Evolutionary conservation across 768 basidiomycete species (phyloP).

Genomic region (Cystofilobasidium capitatum): DNA sequence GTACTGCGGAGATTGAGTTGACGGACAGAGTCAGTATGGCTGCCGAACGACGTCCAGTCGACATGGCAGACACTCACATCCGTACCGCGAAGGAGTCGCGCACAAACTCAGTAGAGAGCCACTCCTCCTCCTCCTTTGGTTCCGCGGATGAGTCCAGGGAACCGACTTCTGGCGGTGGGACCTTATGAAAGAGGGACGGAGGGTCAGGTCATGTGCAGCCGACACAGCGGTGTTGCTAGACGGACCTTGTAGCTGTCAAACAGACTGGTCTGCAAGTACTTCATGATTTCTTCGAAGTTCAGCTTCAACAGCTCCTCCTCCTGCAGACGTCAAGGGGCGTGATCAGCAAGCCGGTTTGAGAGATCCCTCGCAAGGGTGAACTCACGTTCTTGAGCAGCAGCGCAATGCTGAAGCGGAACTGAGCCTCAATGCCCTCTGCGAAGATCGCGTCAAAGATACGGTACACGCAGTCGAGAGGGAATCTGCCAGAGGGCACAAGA

Average conservation of each 20-base stretch:
- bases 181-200: slow-evolving; percentile 7
- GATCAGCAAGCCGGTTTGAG: no score
- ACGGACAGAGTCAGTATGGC: not conserved
- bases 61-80: slow-evolving; percentile 44
- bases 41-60: not conserved
- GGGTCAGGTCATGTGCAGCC: slow-evolving; percentile 32
- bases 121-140: slow-evolving; percentile 35
- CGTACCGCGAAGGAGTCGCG: slow-evolving; percentile 71
- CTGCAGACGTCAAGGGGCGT: no score
- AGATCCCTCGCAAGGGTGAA: no score
- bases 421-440: slow-evolving; percentile 92
- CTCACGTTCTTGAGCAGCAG: slow-evolving; percentile 78
- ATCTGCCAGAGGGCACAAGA: slow-evolving; percentile 47
- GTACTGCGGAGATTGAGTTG: slow-evolving; percentile 43
- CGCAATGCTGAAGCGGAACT: slow-evolving; percentile 86
- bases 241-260: slow-evolving; percentile 67
- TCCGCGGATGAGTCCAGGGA: slow-evolving; percentile 28
- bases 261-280: slow-evolving; percentile 67
- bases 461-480: slow-evolving; percentile 87
- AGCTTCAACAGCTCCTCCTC: slow-evolving; percentile 66
- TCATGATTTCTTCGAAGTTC: slow-evolving; percentile 84
- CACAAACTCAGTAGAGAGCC: slow-evolving; percentile 76
- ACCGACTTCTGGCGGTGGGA: slow-evolving; percentile 27
- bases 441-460: slow-evolving; percentile 84
- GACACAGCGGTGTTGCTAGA: not conserved